Evolutionary conservation across 305 asterid species (phyloP).

Genomic region (Fraxinus albicans): DNA sequence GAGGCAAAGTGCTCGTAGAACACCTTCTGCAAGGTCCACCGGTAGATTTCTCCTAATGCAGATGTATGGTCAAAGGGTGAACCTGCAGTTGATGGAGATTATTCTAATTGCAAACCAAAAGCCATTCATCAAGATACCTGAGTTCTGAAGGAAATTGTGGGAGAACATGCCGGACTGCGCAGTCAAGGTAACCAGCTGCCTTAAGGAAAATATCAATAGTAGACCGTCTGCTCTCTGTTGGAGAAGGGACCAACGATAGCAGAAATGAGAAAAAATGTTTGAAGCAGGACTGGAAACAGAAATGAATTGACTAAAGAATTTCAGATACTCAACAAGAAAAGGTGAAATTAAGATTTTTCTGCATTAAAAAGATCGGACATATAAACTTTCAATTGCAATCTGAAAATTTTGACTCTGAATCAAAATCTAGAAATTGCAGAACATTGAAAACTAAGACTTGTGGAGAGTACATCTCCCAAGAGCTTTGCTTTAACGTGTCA

Average conservation of each 20-base stretch:
- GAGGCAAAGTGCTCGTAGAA: conserved; percentile 90
- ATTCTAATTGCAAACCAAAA: conserved; percentile 19
- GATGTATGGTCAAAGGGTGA: conserved; percentile 19
- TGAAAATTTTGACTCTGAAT: neutral
- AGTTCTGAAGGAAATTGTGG: conserved; percentile 83
- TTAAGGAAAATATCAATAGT: conserved; percentile 83
- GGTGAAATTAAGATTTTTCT: neutral
- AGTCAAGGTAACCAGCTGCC: conserved; percentile 99
- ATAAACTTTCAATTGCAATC: neutral
- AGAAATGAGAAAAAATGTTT: conserved; percentile 10
- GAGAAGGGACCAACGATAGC: conserved; percentile 17
- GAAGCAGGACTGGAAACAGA: conserved; percentile 13
- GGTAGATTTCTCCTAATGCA: conserved; percentile 80
- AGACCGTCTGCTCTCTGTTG: conserved; percentile 80
- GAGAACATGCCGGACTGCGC: conserved; percentile 87
- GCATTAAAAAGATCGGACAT: neutral
- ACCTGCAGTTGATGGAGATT: neutral
- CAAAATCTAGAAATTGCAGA: neutral
- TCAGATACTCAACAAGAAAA: neutral
- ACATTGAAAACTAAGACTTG: neutral
- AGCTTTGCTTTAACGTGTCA: neutral
- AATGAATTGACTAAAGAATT: conserved; percentile 6
- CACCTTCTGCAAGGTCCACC: conserved; percentile 98
- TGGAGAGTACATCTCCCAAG: neutral
- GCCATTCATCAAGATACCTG: conserved; percentile 46